These are phyloP conservation scores for Hymenoscyphus scutula DNA, from an alignment of 2,329 filamentous ascomycete species.

Conservation along the genomic window DNA sequence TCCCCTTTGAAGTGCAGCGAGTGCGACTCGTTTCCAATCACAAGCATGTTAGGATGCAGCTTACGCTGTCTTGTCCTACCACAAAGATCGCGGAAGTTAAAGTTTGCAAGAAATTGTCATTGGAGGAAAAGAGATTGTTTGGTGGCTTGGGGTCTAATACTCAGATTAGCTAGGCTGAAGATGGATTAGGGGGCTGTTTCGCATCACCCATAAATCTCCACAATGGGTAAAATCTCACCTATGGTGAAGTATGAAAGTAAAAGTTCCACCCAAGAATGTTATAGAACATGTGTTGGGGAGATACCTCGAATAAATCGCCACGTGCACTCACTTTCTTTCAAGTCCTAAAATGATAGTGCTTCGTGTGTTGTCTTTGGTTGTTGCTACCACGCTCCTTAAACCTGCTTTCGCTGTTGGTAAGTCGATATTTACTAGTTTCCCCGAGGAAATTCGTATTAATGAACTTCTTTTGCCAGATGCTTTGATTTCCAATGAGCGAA, in stretches of 20 bases:
- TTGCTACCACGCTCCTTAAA: neutral
- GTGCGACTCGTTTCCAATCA: neutral
- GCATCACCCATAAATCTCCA: neutral
- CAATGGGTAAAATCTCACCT: neutral
- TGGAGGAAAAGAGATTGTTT: neutral
- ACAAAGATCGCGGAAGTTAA: neutral
- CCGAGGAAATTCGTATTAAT: neutral
- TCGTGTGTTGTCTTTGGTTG: neutral
- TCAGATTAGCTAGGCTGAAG: neutral
- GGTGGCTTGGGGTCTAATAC: neutral
- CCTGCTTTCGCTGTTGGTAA: neutral
- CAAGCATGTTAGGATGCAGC: neutral
- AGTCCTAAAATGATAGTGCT: neutral
- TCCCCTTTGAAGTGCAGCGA: neutral
- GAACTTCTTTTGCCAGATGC: neutral
- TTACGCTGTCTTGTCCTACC: neutral
- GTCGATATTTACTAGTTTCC: neutral
- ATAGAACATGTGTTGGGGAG: neutral
- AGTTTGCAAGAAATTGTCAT: neutral
- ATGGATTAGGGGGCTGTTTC: neutral
- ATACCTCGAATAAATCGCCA: neutral
- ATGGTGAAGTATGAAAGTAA: neutral
- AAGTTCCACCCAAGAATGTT: too few species aligned
- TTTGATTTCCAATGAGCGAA: neutral
- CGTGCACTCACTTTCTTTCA: neutral